A percentile compares a stretch with the other conserved stretches of the same genome.
Evolutionary conservation across 345 rosid genomes (phyloP).

Genomic region (Eucalyptus regnans): DNA sequence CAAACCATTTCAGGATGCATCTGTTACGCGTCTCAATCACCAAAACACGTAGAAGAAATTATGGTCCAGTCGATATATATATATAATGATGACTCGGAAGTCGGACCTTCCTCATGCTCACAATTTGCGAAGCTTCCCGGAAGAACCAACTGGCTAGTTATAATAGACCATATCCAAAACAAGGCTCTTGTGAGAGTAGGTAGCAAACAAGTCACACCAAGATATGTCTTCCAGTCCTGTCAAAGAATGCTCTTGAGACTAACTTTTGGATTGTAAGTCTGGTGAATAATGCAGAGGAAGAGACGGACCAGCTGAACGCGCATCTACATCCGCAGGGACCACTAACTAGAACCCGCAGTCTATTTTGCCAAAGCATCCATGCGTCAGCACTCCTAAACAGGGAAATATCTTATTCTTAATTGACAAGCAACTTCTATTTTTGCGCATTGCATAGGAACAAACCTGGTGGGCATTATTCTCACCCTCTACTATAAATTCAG

Average conservation of each 20-base stretch:
- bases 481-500: background rate
- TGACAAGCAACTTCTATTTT: conserved; percentile 4
- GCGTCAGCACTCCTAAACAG: background rate
- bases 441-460: background rate
- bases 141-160: background rate
- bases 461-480: background rate
- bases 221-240: background rate
- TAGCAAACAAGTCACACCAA: background rate
- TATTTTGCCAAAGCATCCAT: background rate
- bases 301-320: background rate
- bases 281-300: background rate
- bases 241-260: background rate
- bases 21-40: background rate
- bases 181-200: background rate
- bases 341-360: background rate
- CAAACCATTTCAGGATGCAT: background rate
- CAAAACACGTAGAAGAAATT: background rate
- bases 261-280: background rate
- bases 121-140: background rate
- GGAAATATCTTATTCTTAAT: background rate
- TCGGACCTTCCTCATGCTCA: background rate
- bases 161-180: background rate
- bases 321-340: background rate
- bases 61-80: background rate
- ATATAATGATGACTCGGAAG: background rate